Evolutionary conservation across 2,329 filamentous ascomycete species (phyloP).

Genomic region (Colletotrichum sp.): DNA sequence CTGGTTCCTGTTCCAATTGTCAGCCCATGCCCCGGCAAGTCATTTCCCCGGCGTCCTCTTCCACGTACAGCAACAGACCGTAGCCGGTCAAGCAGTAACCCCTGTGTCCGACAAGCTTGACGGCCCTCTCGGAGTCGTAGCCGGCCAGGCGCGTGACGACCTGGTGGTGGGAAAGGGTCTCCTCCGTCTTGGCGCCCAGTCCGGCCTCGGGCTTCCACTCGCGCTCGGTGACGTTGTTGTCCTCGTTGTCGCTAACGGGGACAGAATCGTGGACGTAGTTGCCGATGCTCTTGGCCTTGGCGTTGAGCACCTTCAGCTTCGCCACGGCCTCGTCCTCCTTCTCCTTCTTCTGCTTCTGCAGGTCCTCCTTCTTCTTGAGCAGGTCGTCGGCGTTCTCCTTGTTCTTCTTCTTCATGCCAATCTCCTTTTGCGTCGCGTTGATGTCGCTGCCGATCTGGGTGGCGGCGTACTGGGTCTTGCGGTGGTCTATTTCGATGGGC

Average conservation of each 20-base stretch:
- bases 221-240: conserved; percentile 79
- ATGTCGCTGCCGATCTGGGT: conserved; percentile 84
- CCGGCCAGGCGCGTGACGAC: conserved; percentile 87
- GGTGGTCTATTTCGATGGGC: conserved; percentile 4
- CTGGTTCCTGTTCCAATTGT: conserved; percentile 62
- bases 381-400: conserved; percentile 88
- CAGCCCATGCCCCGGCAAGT: too few relatives aligned
- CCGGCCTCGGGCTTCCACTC: conserved; percentile 82
- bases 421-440: conserved; percentile 89
- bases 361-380: conserved; percentile 75
- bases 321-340: conserved; percentile 75
- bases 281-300: conserved; percentile 83
- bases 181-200: conserved; percentile 69
- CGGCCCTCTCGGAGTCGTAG: conserved; percentile 90
- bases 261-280: conserved; percentile 93
- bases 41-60: not conserved
- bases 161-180: conserved; percentile 90
- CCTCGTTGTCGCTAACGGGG: conserved; percentile 81
- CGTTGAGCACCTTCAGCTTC: conserved; percentile 67
- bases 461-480: conserved; percentile 72
- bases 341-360: conserved; percentile 84
- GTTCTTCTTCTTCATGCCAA: conserved; percentile 90
- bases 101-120: conserved; percentile 92
- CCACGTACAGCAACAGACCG: conserved; percentile 73
- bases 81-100: conserved; percentile 92